Percentiles rank a stretch among this genome's conserved stretches.
phyloP scores from a whole-genome alignment of 2,329 filamentous ascomycete genomes.

The Neopestalotiopsis sp. region DNA sequence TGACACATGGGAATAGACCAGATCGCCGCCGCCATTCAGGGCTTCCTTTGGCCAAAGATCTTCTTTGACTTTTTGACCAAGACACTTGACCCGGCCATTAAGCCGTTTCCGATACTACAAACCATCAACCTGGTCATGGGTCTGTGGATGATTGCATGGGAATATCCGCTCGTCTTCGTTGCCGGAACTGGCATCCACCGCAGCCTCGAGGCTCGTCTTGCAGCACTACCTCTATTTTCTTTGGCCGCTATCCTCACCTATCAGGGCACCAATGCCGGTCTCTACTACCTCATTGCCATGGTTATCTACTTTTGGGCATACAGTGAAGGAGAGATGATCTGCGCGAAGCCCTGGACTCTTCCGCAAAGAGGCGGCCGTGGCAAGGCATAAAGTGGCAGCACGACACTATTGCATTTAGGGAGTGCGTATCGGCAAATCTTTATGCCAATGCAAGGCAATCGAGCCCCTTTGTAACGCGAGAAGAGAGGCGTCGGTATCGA shows the following conservation, averaged over 20 bases:
- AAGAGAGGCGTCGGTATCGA: background rate
- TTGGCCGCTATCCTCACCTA: conserved; percentile 81
- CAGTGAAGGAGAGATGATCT: conserved; percentile 88
- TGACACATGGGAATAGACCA: conserved; percentile 66
- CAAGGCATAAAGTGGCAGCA: conserved; percentile 16
- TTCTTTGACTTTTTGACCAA: conserved; percentile 97
- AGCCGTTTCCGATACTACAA: conserved; percentile 86
- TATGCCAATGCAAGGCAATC: background rate
- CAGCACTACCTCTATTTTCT: conserved; percentile 79
- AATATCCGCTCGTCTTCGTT: conserved; percentile 84
- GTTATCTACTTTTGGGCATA: conserved; percentile 95
- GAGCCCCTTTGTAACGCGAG: background rate
- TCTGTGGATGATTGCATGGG: conserved; percentile 78
- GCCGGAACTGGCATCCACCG: conserved; percentile 82
- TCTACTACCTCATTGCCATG: conserved; percentile 90
- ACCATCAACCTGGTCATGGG: conserved; percentile 87
- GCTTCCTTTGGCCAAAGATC: conserved; percentile 98
- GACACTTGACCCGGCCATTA: conserved; percentile 84
- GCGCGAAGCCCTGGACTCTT: conserved; percentile 72
- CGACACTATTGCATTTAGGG: background rate
- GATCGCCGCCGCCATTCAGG: conserved; percentile 79
- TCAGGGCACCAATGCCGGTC: conserved; percentile 87
- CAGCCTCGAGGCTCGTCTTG: conserved; percentile 84
- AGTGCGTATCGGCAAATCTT: background rate
- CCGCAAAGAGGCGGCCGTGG: conserved; percentile 55